These are phyloP conservation scores for Nannochloropsis gaditana DNA, from an alignment of 108 stramenopile species.

Conservation along the genomic window DNA sequence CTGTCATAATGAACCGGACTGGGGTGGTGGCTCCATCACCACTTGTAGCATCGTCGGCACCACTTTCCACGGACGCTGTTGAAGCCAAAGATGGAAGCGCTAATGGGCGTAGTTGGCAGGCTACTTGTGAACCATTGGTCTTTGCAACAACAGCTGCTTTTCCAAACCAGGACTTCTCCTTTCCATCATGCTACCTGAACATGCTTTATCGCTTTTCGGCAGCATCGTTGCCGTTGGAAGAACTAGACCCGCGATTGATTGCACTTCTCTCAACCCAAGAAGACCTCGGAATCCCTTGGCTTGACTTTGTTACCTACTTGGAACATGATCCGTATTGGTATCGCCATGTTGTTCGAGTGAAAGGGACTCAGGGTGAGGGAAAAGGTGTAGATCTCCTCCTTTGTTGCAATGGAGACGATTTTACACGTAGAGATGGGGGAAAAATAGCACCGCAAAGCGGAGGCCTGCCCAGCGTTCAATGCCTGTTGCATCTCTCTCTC, in stretches of 20 bases:
- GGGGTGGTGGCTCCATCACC: background rate
- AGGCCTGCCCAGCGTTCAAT: background rate
- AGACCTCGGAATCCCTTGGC: background rate
- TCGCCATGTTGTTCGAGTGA: background rate
- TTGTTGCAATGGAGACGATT: background rate
- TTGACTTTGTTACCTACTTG: background rate
- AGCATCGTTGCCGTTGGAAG: background rate
- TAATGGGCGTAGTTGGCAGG: too few relatives aligned
- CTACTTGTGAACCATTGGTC: too few relatives aligned
- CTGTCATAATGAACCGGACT: background rate
- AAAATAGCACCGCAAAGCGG: background rate
- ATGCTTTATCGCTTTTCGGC: background rate
- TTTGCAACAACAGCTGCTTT: too few relatives aligned
- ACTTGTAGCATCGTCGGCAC: background rate
- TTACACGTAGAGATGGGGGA: background rate
- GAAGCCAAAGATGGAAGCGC: too few relatives aligned
- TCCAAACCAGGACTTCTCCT: background rate
- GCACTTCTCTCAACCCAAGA: background rate
- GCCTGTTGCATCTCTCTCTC: constrained; percentile 1
- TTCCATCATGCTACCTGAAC: background rate
- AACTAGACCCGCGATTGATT: background rate
- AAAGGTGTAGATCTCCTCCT: background rate
- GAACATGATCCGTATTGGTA: background rate
- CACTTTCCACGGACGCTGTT: too few relatives aligned
- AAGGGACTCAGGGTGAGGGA: background rate